Evolutionary conservation across 495 filamentous ascomycete species (phyloP), one percentile per base, ranked within the genome.

Genomic region (Podospora comata): DNA sequence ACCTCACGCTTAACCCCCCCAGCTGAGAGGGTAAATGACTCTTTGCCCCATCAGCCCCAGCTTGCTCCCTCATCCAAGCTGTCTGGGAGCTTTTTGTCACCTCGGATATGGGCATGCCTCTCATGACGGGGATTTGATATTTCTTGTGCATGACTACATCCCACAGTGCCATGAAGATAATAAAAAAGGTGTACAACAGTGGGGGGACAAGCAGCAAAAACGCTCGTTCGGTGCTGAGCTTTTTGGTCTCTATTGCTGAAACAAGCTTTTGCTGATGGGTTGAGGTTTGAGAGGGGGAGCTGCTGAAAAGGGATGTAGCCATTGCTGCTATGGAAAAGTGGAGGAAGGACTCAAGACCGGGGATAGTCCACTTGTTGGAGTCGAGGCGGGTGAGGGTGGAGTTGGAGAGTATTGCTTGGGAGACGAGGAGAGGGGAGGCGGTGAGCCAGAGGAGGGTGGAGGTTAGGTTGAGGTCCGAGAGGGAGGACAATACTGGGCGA

Each of bases 401-500:
- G 68, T 76, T 74, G 72, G 63, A 69, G 66, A 77, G 75, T 55
- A 72, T 70, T 60, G 76, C 74, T 19, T 77, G 76, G 3, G 65
- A 66, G 27, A 68, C 53, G 11, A 78, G 54, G 26, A 75, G 56
- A 5, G 76, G 74, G 20, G 76, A 67, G 44, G 71, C 66, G 65
- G 76, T 67, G 59, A 78, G 72, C 76, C 76, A 78, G 39, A 76
- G 71, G 39, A 76, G 70, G 34, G 76, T 69, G 65, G 66, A 13
- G 16, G 67, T 48, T 9, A 76, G 65, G 54, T 32, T 70, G 20
- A 69, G 28, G 39, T 74, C 74, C 4, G 75, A 77, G 9, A 77
- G 68, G 23, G 68, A 23, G 3, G 72, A 62, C 2, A 67, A 67
- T 13, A 48, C 18, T 5, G 19, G 20, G 32, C 23, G 23, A 23